Base-by-base conservation (phyloP, 208 protist genomes). In the Acanthamoeba sp. region DNA sequence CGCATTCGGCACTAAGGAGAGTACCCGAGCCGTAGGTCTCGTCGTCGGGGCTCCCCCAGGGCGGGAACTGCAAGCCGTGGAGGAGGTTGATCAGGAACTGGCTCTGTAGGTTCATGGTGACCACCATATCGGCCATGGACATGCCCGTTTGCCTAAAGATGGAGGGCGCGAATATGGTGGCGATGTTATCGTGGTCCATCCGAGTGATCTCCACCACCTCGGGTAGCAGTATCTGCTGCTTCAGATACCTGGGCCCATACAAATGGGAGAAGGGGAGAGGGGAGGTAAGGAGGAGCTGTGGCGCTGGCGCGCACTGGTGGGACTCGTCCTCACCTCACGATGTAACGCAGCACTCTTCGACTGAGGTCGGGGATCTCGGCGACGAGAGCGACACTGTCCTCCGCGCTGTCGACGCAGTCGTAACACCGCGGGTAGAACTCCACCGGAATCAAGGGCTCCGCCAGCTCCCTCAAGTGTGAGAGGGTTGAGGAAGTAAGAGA, bases 151-250 rank as follows among this genome's bases (percentile, higher is more conserved):
- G 36, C 73, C 80, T 42, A 29, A 89, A 64, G 50, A 89, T 66
- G 18, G 80, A 89, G 50, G 80, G 48, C 9, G 80, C 80, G 29
- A 89, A 89, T 1, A 89, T 64, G 29, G 52, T 89, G 45, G 80
- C 80, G 7, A 89, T 57, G 80, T 89, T 89, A 48, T 89, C 80
- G 48, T 89, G 48, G 34, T 89, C 80, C 80, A 89, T 89, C 29
- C n/a, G 7, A 1, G 80, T 89, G n/a, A 50, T 50, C 32, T 82
- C 73, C 16, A 82, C 73, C 34, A 82, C 73, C 36, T 82, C 73
- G 6, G 73, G 73, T 12, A 82, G 40, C 73, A 82, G 73, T n/a
- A 82, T 82, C 36, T 82, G 29, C 73, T 82, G 73, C 42, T 52
- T 12, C 38, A 82, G 22, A 82, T 82, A 82, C 40, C 73, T 82